Evolutionary conservation across 164 flowering plant genomes (phyloP).

Genomic region (Berberis thunbergii): DNA sequence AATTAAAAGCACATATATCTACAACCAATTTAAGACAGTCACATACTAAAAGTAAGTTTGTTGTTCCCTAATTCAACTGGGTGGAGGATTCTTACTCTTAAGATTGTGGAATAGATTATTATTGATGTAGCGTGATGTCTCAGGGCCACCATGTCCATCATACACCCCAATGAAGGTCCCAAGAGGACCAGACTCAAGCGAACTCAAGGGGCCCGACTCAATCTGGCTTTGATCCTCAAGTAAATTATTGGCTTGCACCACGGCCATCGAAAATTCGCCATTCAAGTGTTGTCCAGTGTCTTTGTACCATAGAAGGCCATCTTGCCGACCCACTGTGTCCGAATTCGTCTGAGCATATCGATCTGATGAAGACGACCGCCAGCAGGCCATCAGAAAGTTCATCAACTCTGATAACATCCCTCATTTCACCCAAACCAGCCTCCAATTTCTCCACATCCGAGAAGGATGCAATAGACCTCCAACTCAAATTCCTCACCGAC

Average conservation of each 20-base stretch:
- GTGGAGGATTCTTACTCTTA: constrained; percentile 38
- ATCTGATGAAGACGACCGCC: constrained; percentile 39
- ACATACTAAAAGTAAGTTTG: neutral
- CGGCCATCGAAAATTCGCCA: constrained; percentile 84
- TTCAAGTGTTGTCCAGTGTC: constrained; percentile 63
- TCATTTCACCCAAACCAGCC: constrained; percentile 58
- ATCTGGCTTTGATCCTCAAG: constrained; percentile 87
- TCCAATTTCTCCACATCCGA: constrained; percentile 41
- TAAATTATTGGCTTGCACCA: constrained; percentile 72
- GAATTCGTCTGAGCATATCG: constrained; percentile 36
- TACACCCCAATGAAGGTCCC: constrained; percentile 79
- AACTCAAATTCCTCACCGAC: constrained; percentile 2
- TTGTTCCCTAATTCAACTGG: neutral
- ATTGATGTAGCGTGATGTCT: constrained; percentile 68
- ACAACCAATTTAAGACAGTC: neutral
- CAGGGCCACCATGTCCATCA: constrained; percentile 92
- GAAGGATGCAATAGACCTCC: constrained; percentile 12
- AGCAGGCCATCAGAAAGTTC: constrained; percentile 60
- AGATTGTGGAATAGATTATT: constrained; percentile 65
- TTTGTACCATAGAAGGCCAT: constrained; percentile 87
- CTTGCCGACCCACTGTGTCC: constrained; percentile 52
- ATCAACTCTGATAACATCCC: constrained; percentile 69
- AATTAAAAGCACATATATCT: neutral
- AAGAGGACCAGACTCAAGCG: constrained; percentile 52
- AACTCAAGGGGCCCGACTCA: constrained; percentile 65